A percentile compares a stretch with the other conserved stretches of the same genome.
These are phyloP conservation scores for Candida alai DNA, from an alignment of 805 yeast genomes.

Conservation along the genomic window DNA sequence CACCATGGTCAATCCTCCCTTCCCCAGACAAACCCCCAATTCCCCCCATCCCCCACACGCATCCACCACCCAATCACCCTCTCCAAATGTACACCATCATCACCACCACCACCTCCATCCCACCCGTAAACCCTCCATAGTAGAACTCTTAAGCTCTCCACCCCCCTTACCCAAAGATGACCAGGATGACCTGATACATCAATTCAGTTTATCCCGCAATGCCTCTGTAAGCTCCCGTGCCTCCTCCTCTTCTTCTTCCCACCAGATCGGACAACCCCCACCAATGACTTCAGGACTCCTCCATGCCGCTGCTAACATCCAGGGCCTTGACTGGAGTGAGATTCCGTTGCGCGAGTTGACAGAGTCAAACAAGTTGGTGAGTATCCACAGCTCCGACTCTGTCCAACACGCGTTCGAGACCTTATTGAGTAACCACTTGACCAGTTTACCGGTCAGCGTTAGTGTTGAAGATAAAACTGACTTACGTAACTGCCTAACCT, in stretches of 20 bases:
- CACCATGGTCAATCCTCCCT: slow-evolving; percentile 16
- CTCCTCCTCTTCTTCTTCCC: slow-evolving; percentile 9
- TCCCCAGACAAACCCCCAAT: slow-evolving; percentile 16
- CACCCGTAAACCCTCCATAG: slow-evolving; percentile 60
- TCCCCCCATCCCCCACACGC: slow-evolving; percentile 10
- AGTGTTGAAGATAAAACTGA: slow-evolving; percentile 47
- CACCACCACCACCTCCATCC: slow-evolving; percentile 13
- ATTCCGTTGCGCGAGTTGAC: slow-evolving; percentile 69
- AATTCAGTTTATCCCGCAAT: slow-evolving; percentile 37
- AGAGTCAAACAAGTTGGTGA: slow-evolving; percentile 71
- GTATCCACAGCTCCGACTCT: slow-evolving; percentile 61
- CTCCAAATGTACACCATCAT: slow-evolving; percentile 2
- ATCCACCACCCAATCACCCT: slow-evolving; percentile 2
- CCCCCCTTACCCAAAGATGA: slow-evolving; percentile 57
- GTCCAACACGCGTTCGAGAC: slow-evolving; percentile 89
- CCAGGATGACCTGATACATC: slow-evolving; percentile 30
- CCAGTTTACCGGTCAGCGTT: slow-evolving; percentile 73
- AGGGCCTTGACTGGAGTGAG: slow-evolving; percentile 62
- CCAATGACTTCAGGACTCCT: slow-evolving; percentile 2
- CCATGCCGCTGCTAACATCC: slow-evolving; percentile 4
- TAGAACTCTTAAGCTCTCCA: slow-evolving; percentile 71
- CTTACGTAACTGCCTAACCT: slow-evolving; percentile 65
- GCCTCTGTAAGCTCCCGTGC: slow-evolving; percentile 24
- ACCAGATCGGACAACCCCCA: slow-evolving; percentile 12
- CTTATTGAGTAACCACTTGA: slow-evolving; percentile 65